Base-by-base conservation (phyloP, 2,329 filamentous ascomycete genomes). In the Keithomyces neogunnii region DNA sequence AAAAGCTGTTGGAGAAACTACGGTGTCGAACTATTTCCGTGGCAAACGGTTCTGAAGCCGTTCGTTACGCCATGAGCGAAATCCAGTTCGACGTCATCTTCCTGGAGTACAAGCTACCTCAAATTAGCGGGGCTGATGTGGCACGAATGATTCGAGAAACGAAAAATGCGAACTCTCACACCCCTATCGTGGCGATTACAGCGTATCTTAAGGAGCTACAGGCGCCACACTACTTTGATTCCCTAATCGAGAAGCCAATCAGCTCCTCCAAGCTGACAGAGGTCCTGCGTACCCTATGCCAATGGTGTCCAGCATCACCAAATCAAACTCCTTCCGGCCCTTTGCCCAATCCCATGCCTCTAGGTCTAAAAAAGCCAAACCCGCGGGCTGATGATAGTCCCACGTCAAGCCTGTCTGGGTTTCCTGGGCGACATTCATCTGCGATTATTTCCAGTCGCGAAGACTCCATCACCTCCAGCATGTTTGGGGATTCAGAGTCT, bases 41-140 rank as follows among this genome's bases (percentile, higher is more conserved):
- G 4, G 80, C 85, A 3, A 96, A 91, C 59, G 93, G 93, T 1
- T 85, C 89, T 0, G 93, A 99, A 64, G 93, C 92, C 9, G 86
- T 96, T 61, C 84, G 92, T 28, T 96, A 93, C 69, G 90, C 93
- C 31, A 88, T 95, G 76, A 92, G 92, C 63, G 92, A 97, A 64
- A 92, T 99, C 64, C 95, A 97, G 63, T 99, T 97, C 63, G 93
- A 99, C 69, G 89, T 96, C 60, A 96, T 99, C 65, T 93, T 99
- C 75, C 92, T 96, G 68, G 93, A 99, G 69, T 96, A 90, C 72
- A 95, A 92, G 66, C 75, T 99, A 45, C 92, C 93, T 8, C 89
- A 95, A 63, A 90, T 97, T 63, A 97, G 90, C 60, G 93, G 93
- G 29, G 88, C 89, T 10, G 93, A 99, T 65, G 89, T 99, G 51